Conservation (phyloP, 2,329 filamentous ascomycete species). For the Alternaria tenuissima region DNA sequence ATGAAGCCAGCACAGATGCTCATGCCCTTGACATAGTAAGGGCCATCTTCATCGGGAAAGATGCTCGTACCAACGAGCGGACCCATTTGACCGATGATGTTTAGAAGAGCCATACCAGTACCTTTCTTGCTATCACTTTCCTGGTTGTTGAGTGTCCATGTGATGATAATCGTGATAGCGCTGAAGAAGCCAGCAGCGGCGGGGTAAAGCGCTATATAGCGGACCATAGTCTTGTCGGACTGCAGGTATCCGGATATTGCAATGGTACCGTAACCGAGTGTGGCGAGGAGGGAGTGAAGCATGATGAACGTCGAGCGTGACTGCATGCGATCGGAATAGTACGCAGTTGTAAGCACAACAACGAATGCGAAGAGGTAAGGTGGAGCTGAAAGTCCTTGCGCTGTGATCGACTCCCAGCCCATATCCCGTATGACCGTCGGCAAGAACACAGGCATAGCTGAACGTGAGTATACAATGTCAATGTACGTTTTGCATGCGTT, state of each 20-base stretch:
- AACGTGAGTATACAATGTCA: neutral
- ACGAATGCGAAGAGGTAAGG: conserved; percentile 81
- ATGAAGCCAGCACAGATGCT: conserved; percentile 60
- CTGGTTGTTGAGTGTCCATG: conserved; percentile 91
- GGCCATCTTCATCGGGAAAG: conserved; percentile 61
- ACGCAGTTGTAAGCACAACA: conserved; percentile 74
- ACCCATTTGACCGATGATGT: conserved; percentile 82
- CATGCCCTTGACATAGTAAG: conserved; percentile 61
- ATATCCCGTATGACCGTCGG: conserved; percentile 80
- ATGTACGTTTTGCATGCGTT: neutral
- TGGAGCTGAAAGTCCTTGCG: conserved; percentile 82
- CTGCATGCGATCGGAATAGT: conserved; percentile 72
- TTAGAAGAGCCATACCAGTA: conserved; percentile 79
- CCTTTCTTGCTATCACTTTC: conserved; percentile 72
- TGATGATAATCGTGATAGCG: conserved; percentile 83
- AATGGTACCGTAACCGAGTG: conserved; percentile 67
- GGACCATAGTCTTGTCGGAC: conserved; percentile 45
- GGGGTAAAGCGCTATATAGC: conserved; percentile 81
- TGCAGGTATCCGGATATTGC: conserved; percentile 63
- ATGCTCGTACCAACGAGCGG: conserved; percentile 67
- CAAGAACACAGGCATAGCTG: conserved; percentile 80
- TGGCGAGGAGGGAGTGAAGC: conserved; percentile 72
- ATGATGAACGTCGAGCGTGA: conserved; percentile 73
- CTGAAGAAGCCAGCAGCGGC: conserved; percentile 85
- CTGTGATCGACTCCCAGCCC: conserved; percentile 72